Evolutionary conservation across 257 asterid genomes (phyloP).

Genomic region (Nemophila menziesii): DNA sequence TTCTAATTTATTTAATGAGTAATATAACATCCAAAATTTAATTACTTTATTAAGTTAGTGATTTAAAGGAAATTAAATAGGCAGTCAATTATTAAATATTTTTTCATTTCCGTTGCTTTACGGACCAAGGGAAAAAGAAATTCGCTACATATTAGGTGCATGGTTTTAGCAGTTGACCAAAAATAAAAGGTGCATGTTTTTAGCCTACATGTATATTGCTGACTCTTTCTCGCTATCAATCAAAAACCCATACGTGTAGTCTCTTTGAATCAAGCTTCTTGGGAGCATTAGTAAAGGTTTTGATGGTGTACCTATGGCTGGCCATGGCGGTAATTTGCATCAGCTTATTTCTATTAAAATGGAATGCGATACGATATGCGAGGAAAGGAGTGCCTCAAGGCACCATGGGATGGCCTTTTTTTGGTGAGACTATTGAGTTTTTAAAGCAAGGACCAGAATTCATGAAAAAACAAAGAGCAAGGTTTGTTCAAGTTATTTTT

Average conservation of each 20-base stretch:
- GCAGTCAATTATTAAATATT: no score
- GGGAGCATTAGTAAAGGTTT: slow-evolving; percentile 5
- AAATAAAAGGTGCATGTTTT: slow-evolving; percentile 1
- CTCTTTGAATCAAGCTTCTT: not conserved
- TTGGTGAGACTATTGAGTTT: slow-evolving; percentile 57
- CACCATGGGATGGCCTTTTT: slow-evolving; percentile 74
- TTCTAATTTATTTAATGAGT: no score
- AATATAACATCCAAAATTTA: no score
- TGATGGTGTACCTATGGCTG: slow-evolving; percentile 2
- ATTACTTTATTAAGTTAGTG: no score
- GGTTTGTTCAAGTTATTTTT: slow-evolving; percentile 19
- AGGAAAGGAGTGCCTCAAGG: slow-evolving; percentile 67
- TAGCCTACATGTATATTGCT: slow-evolving; percentile 1
- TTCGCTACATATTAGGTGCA: no score
- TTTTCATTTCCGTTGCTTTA: no score
- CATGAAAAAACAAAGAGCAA: slow-evolving; percentile 43
- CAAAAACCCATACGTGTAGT: not conserved
- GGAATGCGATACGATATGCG: slow-evolving; percentile 33
- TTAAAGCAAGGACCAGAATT: slow-evolving; percentile 52
- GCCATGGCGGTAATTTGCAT: slow-evolving; percentile 1
- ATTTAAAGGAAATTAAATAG: no score
- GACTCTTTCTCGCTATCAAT: not conserved
- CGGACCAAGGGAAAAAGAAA: no score
- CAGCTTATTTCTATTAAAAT: slow-evolving; percentile 23
- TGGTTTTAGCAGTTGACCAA: no score